phyloP scores from a whole-genome alignment of 2,329 filamentous ascomycete genomes.

The Fusarium sp. region DNA sequence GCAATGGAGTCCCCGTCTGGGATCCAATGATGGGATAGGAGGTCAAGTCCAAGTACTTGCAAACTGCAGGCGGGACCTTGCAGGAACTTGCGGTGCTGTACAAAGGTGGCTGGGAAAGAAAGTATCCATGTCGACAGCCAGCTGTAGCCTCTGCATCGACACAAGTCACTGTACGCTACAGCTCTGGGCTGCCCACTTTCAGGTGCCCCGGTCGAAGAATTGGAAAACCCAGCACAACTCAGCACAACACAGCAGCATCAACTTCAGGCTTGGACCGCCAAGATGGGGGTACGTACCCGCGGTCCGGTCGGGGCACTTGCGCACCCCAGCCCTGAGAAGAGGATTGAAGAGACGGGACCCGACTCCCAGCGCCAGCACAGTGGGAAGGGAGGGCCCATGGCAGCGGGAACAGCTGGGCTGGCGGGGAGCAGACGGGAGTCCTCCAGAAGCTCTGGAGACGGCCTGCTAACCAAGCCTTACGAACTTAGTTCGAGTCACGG shows the following conservation, averaged over 20 bases:
- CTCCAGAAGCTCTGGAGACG: slow-evolving; percentile 11
- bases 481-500: slow-evolving; percentile 35
- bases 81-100: slow-evolving; percentile 4
- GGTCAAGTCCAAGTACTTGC: slow-evolving; percentile 30
- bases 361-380: slow-evolving; percentile 8
- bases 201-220: slow-evolving; percentile 37
- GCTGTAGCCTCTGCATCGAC: slow-evolving; percentile 8
- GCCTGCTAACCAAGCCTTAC: slow-evolving; percentile 35
- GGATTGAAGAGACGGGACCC: slow-evolving; percentile 9
- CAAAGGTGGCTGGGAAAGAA: slow-evolving; percentile 16
- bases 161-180: slow-evolving; percentile 32
- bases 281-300: slow-evolving; percentile 41
- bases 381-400: slow-evolving; percentile 3
- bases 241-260: slow-evolving; percentile 11
- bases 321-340: slow-evolving; percentile 30
- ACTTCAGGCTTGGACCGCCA: slow-evolving; percentile 36
- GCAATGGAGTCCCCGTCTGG: slow-evolving; percentile 41
- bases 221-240: slow-evolving; percentile 37
- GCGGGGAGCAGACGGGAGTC: slow-evolving; percentile 11
- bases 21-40: slow-evolving; percentile 27
- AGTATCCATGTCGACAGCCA: slow-evolving; percentile 4
- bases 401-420: slow-evolving; percentile 17
- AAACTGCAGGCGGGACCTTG: slow-evolving; percentile 26
- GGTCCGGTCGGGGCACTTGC: slow-evolving; percentile 38
- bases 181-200: slow-evolving; percentile 31